These are phyloP conservation scores for Pythium rishiriense DNA, from an alignment of 352 stramenopile species.

Conservation along the genomic window DNA sequence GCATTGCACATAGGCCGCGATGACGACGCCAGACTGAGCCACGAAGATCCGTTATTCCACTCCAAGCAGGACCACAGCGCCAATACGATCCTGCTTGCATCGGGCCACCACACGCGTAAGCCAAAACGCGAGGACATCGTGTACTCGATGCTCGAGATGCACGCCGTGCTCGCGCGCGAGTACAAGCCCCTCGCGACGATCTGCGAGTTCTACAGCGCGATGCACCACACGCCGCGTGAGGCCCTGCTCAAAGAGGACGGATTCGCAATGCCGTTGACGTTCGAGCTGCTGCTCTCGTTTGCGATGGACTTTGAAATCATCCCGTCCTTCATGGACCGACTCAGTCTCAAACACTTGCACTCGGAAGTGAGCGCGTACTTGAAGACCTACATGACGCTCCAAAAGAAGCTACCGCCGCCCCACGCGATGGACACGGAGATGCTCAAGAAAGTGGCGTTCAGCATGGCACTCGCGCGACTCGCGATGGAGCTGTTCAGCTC, in stretches of 20 bases:
- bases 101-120: conserved; percentile 18
- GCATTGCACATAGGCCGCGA: conserved; percentile 45
- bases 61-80: conserved; percentile 17
- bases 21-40: conserved; percentile 18
- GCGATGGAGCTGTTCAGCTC: conserved; percentile 67
- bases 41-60: conserved; percentile 27
- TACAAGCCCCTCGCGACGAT: conserved; percentile 68
- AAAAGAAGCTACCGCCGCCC: conserved; percentile 47
- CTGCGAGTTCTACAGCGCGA: conserved; percentile 71
- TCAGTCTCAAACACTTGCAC: conserved; percentile 74
- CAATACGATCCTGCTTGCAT: conserved; percentile 12
- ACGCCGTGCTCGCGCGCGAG: conserved; percentile 55
- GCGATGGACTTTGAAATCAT: conserved; percentile 83
- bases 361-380: conserved; percentile 55
- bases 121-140: conserved; percentile 58
- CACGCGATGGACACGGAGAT: conserved; percentile 58
- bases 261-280: conserved; percentile 45
- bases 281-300: conserved; percentile 67
- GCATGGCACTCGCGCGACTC: conserved; percentile 61
- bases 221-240: conserved; percentile 37
- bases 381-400: conserved; percentile 58
- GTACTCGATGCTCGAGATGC: conserved; percentile 82
- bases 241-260: conserved; percentile 44
- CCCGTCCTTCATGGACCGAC: conserved; percentile 75
- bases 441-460: conserved; percentile 73